Evolutionary conservation across 805 yeast species (phyloP).

Genomic region (Hanseniaspora nectarophila): DNA sequence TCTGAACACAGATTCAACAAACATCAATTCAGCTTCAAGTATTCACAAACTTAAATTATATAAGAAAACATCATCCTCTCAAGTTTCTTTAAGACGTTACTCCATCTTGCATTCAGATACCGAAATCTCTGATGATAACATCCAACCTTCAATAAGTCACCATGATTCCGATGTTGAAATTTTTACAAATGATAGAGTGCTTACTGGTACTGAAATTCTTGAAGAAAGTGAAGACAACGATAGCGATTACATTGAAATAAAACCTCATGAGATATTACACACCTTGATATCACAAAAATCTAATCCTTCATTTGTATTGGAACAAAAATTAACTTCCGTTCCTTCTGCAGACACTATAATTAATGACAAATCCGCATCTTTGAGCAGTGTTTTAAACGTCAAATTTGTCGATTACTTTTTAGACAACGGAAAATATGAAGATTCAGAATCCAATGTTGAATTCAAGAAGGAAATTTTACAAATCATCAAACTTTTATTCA

Average conservation of each 20-base stretch:
- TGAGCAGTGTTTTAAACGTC: conserved; percentile 24
- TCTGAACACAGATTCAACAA: neutral
- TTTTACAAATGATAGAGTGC: conserved; percentile 19
- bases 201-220: conserved; percentile 14
- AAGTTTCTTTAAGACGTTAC: conserved; percentile 8
- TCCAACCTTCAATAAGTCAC: conserved; percentile 27
- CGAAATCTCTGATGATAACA: conserved; percentile 28
- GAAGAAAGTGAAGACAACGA: neutral
- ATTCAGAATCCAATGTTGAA: conserved; percentile 32
- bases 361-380: neutral
- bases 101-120: conserved; percentile 26
- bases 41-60: conserved; percentile 9
- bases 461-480: conserved; percentile 70
- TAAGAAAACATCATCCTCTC: conserved; percentile 13
- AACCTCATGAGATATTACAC: neutral
- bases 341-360: neutral
- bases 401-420: conserved; percentile 46
- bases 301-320: neutral
- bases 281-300: neutral
- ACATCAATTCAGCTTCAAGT: neutral
- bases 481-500: conserved; percentile 47
- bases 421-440: conserved; percentile 70
- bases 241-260: neutral
- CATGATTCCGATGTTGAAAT: conserved; percentile 25
- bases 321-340: neutral